Conservation (phyloP, 441 rosid species). For the Francoa sonchifolia region DNA sequence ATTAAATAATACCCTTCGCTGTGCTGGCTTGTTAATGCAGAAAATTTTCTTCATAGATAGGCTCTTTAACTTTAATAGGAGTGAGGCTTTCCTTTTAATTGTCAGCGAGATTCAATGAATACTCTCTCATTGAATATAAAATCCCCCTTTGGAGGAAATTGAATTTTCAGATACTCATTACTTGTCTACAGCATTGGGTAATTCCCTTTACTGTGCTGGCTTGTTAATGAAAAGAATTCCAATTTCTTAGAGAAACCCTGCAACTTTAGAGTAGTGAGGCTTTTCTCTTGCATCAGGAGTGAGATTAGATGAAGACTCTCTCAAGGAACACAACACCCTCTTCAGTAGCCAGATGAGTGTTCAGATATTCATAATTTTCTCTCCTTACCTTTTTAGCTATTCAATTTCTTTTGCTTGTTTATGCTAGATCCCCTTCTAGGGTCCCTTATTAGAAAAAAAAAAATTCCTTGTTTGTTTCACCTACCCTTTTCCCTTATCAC, state of each 20-base stretch:
- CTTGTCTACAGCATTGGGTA: no score
- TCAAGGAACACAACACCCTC: neutral
- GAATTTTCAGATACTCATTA: no score
- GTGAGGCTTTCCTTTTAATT: no score
- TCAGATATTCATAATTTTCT: constrained; percentile 6
- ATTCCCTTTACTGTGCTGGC: constrained; percentile 19
- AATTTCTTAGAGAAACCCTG: constrained; percentile 17
- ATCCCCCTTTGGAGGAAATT: no score
- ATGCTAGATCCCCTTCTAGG: constrained; percentile 4
- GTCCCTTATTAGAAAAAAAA: constrained; percentile 10
- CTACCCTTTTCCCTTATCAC: constrained; percentile 4
- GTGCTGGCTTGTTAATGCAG: constrained; percentile 18
- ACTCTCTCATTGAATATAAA: no score
- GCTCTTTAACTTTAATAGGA: no score
- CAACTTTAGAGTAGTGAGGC: constrained; percentile 15
- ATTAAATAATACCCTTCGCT: no score
- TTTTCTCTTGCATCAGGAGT: constrained; percentile 11
- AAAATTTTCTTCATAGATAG: no score
- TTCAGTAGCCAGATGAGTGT: constrained; percentile 7
- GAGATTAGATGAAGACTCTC: constrained; percentile 14
- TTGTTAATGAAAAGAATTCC: constrained; percentile 19
- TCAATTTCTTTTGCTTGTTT: constrained; percentile 8
- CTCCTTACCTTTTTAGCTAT: constrained; percentile 4
- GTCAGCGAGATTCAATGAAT: no score
- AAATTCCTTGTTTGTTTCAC: constrained; percentile 11